A percentile compares a stretch with the other conserved stretches of the same genome.
Conservation (phyloP, 2,329 filamentous ascomycete species). For the Paecilomyces niveus region DNA sequence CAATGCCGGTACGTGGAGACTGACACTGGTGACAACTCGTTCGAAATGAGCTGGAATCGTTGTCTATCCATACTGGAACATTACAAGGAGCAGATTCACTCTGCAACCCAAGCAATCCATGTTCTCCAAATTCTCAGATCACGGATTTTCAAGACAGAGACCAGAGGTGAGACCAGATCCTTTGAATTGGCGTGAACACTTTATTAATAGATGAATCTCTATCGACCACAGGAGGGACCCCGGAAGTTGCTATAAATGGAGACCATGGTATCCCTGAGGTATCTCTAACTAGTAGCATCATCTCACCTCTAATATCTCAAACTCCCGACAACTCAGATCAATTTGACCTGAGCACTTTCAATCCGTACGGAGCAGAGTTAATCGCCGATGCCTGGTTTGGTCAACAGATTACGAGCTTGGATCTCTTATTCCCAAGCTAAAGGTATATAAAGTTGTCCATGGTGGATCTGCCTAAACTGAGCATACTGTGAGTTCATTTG, state of each 20-base stretch:
- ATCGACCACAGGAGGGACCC: background rate
- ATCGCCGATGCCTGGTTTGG: background rate
- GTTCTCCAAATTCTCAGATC: background rate
- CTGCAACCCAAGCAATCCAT: background rate
- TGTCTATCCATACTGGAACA: background rate
- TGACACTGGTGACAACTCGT: background rate
- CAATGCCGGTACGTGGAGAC: background rate
- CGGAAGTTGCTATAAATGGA: background rate
- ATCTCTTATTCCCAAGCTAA: background rate
- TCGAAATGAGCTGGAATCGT: background rate
- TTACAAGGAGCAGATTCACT: background rate
- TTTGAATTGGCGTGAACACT: background rate
- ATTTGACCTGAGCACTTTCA: background rate
- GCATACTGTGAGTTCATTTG: background rate
- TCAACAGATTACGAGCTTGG: background rate
- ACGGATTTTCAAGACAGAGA: background rate
- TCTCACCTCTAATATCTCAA: background rate
- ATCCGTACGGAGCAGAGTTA: background rate
- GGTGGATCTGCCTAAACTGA: background rate
- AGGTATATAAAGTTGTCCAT: background rate
- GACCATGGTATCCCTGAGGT: background rate
- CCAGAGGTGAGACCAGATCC: background rate
- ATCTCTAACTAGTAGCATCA: background rate
- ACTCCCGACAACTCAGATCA: background rate
- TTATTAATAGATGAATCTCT: background rate